phyloP scores from a whole-genome alignment of 495 filamentous ascomycete species.

The Trichoderma orchidacearum region DNA sequence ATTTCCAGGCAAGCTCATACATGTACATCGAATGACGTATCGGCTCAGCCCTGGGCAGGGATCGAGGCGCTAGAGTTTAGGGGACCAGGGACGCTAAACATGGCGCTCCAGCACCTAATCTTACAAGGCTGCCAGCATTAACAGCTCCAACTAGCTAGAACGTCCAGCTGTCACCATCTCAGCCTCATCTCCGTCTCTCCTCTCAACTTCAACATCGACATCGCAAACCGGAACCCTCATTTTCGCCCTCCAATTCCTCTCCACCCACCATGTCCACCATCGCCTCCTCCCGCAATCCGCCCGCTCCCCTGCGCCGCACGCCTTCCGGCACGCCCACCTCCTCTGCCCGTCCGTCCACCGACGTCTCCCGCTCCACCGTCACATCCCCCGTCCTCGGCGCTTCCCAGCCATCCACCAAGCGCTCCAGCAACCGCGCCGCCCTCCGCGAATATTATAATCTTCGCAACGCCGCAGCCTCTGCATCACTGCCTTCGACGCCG shows the following conservation, averaged over 20 bases:
- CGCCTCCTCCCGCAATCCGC: constrained; percentile 51
- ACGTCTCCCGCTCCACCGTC: constrained; percentile 39
- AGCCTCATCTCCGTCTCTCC: background rate
- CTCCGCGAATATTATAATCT: constrained; percentile 92
- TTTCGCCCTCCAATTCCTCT: background rate
- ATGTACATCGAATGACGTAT: background rate
- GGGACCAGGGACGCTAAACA: background rate
- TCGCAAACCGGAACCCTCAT: no score
- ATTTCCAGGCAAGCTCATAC: background rate
- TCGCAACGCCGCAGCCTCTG: constrained; percentile 4
- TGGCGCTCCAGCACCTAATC: background rate
- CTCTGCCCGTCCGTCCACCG: constrained; percentile 61
- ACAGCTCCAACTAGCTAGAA: background rate
- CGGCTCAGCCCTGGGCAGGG: background rate
- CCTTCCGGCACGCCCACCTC: constrained; percentile 43
- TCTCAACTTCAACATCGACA: background rate
- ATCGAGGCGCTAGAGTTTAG: background rate
- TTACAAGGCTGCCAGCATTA: background rate
- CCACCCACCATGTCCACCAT: constrained; percentile 56
- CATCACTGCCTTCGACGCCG: constrained; percentile 5
- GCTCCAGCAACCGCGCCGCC: constrained; percentile 49
- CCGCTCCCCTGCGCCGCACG: constrained; percentile 19
- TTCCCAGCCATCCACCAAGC: constrained; percentile 32
- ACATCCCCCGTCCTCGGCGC: constrained; percentile 20
- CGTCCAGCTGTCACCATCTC: background rate